phyloP scores from a whole-genome alignment of 805 yeast genomes.

The Candida sithepensis region DNA sequence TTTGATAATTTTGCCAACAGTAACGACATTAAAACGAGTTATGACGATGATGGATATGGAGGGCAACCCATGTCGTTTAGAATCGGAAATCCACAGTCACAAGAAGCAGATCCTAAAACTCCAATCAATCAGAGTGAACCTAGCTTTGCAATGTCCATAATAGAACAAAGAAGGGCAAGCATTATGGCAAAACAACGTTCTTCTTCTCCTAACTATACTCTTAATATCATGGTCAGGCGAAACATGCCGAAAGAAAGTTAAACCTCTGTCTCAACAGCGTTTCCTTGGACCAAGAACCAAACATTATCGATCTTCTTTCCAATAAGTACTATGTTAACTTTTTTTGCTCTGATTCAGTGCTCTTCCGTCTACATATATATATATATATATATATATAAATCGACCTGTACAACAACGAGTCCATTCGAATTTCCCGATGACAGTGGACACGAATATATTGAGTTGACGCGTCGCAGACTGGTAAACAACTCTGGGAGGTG shows the following conservation, averaged over 20 bases:
- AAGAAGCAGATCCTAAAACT: conserved; percentile 8
- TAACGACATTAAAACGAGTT: not conserved
- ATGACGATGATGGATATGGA: conserved; percentile 20
- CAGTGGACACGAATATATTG: not conserved
- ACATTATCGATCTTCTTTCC: conserved; percentile 72
- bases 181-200: conserved; percentile 42
- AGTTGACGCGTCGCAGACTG: not conserved
- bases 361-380: too few species aligned
- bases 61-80: conserved; percentile 24
- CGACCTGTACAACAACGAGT: too few species aligned
- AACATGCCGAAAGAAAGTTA: conserved; percentile 86
- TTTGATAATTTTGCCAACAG: not conserved
- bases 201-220: conserved; percentile 72
- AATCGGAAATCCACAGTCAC: conserved; percentile 20
- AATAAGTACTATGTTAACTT: too few species aligned
- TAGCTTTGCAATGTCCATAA: conserved; percentile 6
- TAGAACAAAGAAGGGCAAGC: conserved; percentile 51
- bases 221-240: conserved; percentile 93
- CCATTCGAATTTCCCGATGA: too few species aligned
- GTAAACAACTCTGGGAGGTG: not conserved
- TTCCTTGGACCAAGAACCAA: conserved; percentile 70
- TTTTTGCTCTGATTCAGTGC: too few species aligned
- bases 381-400: too few species aligned
- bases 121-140: conserved; percentile 10
- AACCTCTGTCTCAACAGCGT: conserved; percentile 63